Evolutionary conservation across 805 yeast species (phyloP).

Genomic region (Teunomyces atbi): DNA sequence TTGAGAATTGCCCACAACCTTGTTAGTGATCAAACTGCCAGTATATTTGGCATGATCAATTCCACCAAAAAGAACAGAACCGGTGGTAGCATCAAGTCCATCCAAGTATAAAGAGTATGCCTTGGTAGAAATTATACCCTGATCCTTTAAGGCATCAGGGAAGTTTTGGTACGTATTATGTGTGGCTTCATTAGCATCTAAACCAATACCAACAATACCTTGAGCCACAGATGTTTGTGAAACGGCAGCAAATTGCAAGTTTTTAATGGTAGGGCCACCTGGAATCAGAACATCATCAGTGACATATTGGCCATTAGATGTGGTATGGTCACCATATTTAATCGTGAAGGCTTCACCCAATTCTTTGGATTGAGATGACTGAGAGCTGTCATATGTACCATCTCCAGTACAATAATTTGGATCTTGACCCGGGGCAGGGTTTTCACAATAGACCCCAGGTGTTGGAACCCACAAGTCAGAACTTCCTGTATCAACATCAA

Average conservation of each 20-base stretch:
- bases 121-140: constrained; percentile 10
- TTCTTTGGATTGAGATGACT: constrained; percentile 8
- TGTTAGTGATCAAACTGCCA: constrained; percentile 11
- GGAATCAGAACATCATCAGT: constrained; percentile 8
- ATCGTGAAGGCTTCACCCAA: constrained; percentile 6
- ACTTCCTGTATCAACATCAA: constrained; percentile 14
- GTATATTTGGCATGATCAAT: constrained; percentile 18
- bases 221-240: neutral
- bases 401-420: neutral
- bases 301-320: constrained; percentile 6
- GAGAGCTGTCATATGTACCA: constrained; percentile 11
- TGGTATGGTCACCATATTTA: constrained; percentile 7
- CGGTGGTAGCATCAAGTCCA: constrained; percentile 4
- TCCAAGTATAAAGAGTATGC: constrained; percentile 18
- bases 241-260: constrained; percentile 10
- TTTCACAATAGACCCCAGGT: neutral
- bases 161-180: constrained; percentile 10
- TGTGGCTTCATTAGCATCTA: constrained; percentile 6
- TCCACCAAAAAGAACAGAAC: constrained; percentile 21
- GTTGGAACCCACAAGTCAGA: constrained; percentile 12
- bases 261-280: constrained; percentile 4
- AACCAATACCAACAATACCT: constrained; percentile 8
- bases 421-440: neutral
- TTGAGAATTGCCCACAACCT: neutral
- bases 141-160: constrained; percentile 11